Percentiles rank a stretch among this genome's conserved stretches.
These are phyloP conservation scores for Hanseniaspora thailandica DNA, from an alignment of 805 yeast species.

Conservation along the genomic window DNA sequence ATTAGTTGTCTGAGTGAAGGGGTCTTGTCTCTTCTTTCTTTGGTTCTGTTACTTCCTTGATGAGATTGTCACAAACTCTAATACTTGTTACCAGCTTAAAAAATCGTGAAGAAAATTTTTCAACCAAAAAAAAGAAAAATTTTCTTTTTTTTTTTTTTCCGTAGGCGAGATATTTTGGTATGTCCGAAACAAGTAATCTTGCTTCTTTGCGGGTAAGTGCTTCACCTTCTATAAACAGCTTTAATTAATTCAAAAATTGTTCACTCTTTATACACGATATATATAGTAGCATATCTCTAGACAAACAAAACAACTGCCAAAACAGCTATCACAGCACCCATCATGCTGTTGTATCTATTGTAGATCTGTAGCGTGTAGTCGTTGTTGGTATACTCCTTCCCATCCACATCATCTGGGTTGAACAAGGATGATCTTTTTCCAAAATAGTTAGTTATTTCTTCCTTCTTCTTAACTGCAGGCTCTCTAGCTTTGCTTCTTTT, in stretches of 20 bases:
- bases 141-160: background rate
- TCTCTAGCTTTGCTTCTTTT: background rate
- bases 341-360: conserved; percentile 8
- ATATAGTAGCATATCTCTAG: background rate
- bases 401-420: background rate
- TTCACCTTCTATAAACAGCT: background rate
- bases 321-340: conserved; percentile 3
- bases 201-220: no score
- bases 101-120: background rate
- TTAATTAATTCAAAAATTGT: no score
- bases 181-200: no score
- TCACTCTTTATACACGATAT: background rate
- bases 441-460: background rate
- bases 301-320: background rate
- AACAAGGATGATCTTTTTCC: background rate
- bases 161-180: no score
- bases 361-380: background rate
- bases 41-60: background rate
- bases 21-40: no score
- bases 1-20: no score
- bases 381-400: conserved; percentile 1
- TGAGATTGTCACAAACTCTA: no score
- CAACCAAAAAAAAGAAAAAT: background rate
- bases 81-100: background rate
- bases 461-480: background rate